These are phyloP conservation scores for Mortierella sp. DNA, from an alignment of 371 early-diverging fungal species.

Conservation along the genomic window DNA sequence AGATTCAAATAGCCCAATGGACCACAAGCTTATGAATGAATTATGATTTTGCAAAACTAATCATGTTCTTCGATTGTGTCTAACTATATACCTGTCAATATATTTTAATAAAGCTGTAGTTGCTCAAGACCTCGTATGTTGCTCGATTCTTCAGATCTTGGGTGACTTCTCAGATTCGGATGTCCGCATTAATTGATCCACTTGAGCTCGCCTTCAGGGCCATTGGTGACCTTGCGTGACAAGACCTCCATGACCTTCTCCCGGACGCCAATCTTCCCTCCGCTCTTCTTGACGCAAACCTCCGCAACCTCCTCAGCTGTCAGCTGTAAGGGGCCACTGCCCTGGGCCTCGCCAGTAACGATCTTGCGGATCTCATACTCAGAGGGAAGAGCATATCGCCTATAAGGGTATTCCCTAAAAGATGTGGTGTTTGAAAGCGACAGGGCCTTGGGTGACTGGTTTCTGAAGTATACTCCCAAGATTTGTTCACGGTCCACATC, in stretches of 20 bases:
- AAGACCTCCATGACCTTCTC: constrained; percentile 80
- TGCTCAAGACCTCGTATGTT: no score
- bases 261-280: constrained; percentile 76
- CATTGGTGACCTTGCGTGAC: constrained; percentile 65
- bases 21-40: no score
- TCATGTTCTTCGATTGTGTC: not conserved
- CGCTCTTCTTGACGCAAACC: constrained; percentile 73
- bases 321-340: constrained; percentile 63
- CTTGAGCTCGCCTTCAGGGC: constrained; percentile 51
- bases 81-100: not conserved
- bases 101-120: no score
- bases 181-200: constrained; percentile 58
- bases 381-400: constrained; percentile 80
- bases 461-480: constrained; percentile 69
- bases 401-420: constrained; percentile 77
- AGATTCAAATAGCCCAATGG: no score
- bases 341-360: constrained; percentile 71
- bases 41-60: no score
- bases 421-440: constrained; percentile 57
- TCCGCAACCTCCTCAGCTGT: constrained; percentile 75
- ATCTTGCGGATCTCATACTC: constrained; percentile 79
- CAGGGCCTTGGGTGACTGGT: constrained; percentile 51
- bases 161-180: no score
- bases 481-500: constrained; percentile 73
- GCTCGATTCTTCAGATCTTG: no score